A percentile compares a stretch with the other conserved stretches of the same genome.
Evolutionary conservation across 306 rosid species (phyloP).

Genomic region (Medicago ruthenica): DNA sequence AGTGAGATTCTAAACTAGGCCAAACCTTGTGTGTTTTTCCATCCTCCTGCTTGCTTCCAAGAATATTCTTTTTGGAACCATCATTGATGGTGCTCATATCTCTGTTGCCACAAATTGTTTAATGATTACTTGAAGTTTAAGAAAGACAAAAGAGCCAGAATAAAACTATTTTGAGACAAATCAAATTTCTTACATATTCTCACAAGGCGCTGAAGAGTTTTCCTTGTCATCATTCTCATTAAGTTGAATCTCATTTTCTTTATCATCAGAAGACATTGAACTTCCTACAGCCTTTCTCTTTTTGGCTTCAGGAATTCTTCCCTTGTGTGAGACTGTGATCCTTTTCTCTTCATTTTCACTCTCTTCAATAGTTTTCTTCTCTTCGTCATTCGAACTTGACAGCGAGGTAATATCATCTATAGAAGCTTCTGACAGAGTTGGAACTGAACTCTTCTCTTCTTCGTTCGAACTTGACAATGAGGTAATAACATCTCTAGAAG

Average conservation of each 20-base stretch:
- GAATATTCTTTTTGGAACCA: constrained; percentile 36
- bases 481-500: constrained; percentile 40
- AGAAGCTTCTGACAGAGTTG: constrained; percentile 42
- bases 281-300: constrained; percentile 56
- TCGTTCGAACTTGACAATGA: constrained; percentile 44
- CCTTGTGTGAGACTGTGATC: constrained; percentile 36
- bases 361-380: constrained; percentile 37
- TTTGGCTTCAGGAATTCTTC: constrained; percentile 31
- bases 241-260: constrained; percentile 49
- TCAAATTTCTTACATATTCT: constrained; percentile 60
- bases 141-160: constrained; percentile 20
- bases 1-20: constrained; percentile 29
- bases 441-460: constrained; percentile 41
- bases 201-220: constrained; percentile 56
- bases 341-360: constrained; percentile 43
- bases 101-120: constrained; percentile 49
- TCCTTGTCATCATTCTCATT: constrained; percentile 62
- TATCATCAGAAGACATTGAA: constrained; percentile 47
- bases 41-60: constrained; percentile 60
- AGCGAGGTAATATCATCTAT: constrained; percentile 34
- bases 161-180: constrained; percentile 1
- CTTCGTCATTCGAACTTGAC: constrained; percentile 45
- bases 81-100: constrained; percentile 26
- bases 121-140: constrained; percentile 22
- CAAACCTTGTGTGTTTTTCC: constrained; percentile 61